Conservation (phyloP, 169 alveolate species). For the Plasmodium gonderi region DNA sequence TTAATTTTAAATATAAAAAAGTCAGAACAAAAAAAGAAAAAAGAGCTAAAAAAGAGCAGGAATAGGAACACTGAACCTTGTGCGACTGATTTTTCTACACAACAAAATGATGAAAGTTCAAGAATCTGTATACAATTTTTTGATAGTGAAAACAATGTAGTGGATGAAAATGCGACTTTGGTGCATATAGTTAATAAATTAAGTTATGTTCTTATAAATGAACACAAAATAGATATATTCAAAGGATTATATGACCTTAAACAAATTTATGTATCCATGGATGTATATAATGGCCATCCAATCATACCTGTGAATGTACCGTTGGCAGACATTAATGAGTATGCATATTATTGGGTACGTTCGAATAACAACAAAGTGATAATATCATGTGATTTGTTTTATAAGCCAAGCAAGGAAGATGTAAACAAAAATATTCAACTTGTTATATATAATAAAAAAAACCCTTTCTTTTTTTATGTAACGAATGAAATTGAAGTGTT, state of each 20-base stretch:
- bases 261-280: slow-evolving; percentile 71
- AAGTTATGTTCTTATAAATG: slow-evolving; percentile 42
- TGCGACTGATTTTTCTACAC: not conserved
- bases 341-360: slow-evolving; percentile 38
- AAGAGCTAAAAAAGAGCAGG: not conserved
- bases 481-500: slow-evolving; percentile 43
- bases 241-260: slow-evolving; percentile 38
- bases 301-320: slow-evolving; percentile 50
- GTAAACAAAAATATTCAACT: slow-evolving; percentile 28
- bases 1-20: slow-evolving; percentile 53
- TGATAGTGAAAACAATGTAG: slow-evolving; percentile 50
- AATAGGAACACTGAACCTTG: not conserved
- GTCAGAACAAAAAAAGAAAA: slow-evolving; percentile 21
- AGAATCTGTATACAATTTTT: slow-evolving; percentile 4
- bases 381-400: slow-evolving; percentile 36
- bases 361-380: not conserved
- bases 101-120: not conserved
- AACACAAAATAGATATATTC: slow-evolving; percentile 27
- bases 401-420: slow-evolving; percentile 44
- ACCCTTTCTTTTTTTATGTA: slow-evolving; percentile 36
- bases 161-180: slow-evolving; percentile 32
- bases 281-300: slow-evolving; percentile 56
- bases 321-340: slow-evolving; percentile 3
- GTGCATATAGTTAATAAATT: slow-evolving; percentile 20
- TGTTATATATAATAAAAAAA: slow-evolving; percentile 57